Evolutionary conservation across 2,329 filamentous ascomycete species (phyloP).

Genomic region (Macrophomina phaseolina): DNA sequence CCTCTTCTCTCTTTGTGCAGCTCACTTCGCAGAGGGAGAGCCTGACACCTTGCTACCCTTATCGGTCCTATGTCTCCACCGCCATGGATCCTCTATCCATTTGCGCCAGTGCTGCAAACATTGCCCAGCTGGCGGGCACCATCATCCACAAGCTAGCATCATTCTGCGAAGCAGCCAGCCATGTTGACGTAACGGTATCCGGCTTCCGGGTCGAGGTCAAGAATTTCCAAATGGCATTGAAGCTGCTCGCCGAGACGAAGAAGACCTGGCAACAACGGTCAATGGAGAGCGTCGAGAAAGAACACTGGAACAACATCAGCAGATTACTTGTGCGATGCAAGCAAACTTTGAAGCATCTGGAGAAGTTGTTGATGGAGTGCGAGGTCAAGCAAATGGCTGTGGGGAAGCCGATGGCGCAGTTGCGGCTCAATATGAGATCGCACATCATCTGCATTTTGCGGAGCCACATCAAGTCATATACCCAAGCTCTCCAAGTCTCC

Average conservation of each 20-base stretch:
- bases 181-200: slow-evolving; percentile 21
- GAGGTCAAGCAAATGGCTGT: not conserved
- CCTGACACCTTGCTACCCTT: not conserved
- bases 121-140: slow-evolving; percentile 23
- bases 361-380: not conserved
- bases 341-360: slow-evolving; percentile 5
- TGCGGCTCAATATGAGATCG: slow-evolving; percentile 24
- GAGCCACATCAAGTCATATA: slow-evolving; percentile 24
- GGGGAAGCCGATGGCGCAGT: slow-evolving; percentile 6
- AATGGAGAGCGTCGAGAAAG: slow-evolving; percentile 12
- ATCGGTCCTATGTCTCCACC: slow-evolving; percentile 19
- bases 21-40: not conserved
- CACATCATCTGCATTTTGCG: slow-evolving; percentile 23
- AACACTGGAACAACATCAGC: slow-evolving; percentile 19
- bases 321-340: slow-evolving; percentile 11
- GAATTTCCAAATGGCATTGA: slow-evolving; percentile 17
- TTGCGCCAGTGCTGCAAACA: slow-evolving; percentile 24
- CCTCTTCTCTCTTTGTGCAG: not conserved
- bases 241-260: not conserved
- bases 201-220: slow-evolving; percentile 20
- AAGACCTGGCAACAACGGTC: not conserved
- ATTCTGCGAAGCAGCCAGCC: slow-evolving; percentile 20
- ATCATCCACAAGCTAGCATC: slow-evolving; percentile 17
- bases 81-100: slow-evolving; percentile 27
- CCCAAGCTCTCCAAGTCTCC: slow-evolving; percentile 23